Conservation (phyloP, 148 eudicot species). For the Diospyros lotus region DNA sequence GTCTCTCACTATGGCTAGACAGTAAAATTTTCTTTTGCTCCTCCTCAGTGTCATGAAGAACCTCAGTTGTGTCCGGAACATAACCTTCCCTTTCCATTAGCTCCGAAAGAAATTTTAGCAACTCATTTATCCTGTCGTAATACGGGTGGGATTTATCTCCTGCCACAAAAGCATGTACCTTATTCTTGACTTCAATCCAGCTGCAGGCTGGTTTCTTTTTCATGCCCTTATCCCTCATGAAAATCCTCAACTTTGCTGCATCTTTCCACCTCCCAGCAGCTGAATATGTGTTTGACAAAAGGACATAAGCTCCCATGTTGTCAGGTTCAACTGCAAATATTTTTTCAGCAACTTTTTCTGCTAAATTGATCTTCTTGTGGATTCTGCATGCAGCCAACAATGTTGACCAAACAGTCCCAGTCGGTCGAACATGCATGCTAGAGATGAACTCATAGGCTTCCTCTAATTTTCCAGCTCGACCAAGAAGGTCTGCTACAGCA, state of each 20-base stretch:
- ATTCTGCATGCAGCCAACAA: conserved; percentile 66
- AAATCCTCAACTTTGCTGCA: conserved; percentile 48
- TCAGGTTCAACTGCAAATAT: conserved; percentile 42
- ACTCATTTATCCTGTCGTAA: conserved; percentile 37
- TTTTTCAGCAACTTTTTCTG: conserved; percentile 58
- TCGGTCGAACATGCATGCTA: conserved; percentile 32
- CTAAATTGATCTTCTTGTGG: conserved; percentile 67
- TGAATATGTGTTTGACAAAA: conserved; percentile 60
- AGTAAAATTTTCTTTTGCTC: conserved; percentile 44
- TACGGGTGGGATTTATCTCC: conserved; percentile 73
- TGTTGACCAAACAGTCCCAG: conserved; percentile 50
- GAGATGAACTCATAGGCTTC: conserved; percentile 62
- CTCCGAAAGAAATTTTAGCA: conserved; percentile 38
- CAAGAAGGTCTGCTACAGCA: conserved; percentile 66
- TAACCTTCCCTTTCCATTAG: conserved; percentile 65
- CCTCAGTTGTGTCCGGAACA: conserved; percentile 53
- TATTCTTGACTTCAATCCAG: conserved; percentile 68
- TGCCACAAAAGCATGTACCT: conserved; percentile 62
- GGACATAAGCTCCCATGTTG: conserved; percentile 43
- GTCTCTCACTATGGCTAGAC: conserved; percentile 51
- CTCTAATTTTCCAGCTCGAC: conserved; percentile 72
- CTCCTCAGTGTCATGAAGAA: conserved; percentile 58
- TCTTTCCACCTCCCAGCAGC: conserved; percentile 61
- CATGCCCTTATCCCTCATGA: conserved; percentile 44
- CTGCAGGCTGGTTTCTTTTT: conserved; percentile 67